Conservation (phyloP, 2,329 filamentous ascomycete species). For the Fusarium avenaceum region DNA sequence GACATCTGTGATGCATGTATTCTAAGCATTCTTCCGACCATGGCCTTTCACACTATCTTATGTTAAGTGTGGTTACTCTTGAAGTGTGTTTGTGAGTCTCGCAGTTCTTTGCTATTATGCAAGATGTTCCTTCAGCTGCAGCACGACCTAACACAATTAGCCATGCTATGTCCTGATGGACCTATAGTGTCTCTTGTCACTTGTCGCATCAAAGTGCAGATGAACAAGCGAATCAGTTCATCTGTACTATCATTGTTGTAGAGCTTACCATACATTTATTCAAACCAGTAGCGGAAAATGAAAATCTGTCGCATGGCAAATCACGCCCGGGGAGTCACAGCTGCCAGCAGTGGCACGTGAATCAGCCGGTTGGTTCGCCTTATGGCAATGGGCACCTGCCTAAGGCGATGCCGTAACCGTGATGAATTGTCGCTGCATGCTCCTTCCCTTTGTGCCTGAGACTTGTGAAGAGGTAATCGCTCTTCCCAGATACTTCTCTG, state of each 20-base stretch:
- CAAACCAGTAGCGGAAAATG: background rate
- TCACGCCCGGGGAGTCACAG: conserved; percentile 7
- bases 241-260: background rate
- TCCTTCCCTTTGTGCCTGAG: conserved; percentile 3
- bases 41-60: background rate
- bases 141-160: background rate
- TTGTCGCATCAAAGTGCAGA: background rate
- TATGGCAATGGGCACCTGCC: conserved; percentile 1
- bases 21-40: background rate
- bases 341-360: conserved; percentile 36
- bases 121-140: background rate
- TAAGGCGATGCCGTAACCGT: background rate
- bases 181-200: background rate
- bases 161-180: background rate
- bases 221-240: background rate
- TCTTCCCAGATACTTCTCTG: background rate
- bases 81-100: background rate
- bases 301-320: conserved; percentile 1
- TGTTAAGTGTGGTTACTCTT: background rate
- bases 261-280: background rate
- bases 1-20: too few species aligned
- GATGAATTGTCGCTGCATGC: background rate
- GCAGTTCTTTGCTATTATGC: background rate
- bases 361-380: conserved; percentile 25
- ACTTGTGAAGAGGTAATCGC: background rate